These are phyloP conservation scores for Parascedosporium putredinis DNA, from an alignment of 2,329 filamentous ascomycete genomes.

Conservation along the genomic window DNA sequence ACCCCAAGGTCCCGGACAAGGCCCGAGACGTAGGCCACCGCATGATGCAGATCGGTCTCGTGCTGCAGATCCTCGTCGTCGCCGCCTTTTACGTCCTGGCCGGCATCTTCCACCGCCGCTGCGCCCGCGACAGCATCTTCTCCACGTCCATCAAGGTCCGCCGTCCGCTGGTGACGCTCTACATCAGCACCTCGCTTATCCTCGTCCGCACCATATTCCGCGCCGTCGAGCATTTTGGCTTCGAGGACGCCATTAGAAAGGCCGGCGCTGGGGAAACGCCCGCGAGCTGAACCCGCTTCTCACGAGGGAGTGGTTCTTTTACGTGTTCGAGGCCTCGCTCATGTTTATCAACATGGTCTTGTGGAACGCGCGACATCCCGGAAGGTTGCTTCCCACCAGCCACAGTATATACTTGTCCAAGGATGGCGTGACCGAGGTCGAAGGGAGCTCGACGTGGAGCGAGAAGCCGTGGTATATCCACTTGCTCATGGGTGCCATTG, in stretches of 20 bases:
- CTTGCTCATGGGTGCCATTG: not conserved
- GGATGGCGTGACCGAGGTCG: not conserved
- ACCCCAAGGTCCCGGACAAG: slow-evolving; percentile 19
- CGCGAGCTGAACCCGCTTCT: slow-evolving; percentile 18
- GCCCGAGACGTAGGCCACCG: slow-evolving; percentile 23
- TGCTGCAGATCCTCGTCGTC: slow-evolving; percentile 37
- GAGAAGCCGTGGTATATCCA: not conserved
- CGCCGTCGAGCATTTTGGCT: slow-evolving; percentile 38
- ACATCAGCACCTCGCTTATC: slow-evolving; percentile 25
- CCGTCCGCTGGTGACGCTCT: slow-evolving; percentile 17
- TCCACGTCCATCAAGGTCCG: not conserved
- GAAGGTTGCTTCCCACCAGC: slow-evolving; percentile 25
- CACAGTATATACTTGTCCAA: not conserved
- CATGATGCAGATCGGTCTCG: slow-evolving; percentile 30
- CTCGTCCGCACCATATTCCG: slow-evolving; percentile 43
- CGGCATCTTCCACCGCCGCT: slow-evolving; percentile 32
- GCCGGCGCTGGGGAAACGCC: not conserved
- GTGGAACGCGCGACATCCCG: slow-evolving; percentile 32
- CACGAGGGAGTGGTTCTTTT: slow-evolving; percentile 35
- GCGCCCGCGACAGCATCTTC: slow-evolving; percentile 12
- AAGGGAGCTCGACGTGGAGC: not conserved
- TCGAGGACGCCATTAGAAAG: slow-evolving; percentile 17
- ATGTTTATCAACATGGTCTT: slow-evolving; percentile 32
- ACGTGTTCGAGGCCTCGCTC: slow-evolving; percentile 31
- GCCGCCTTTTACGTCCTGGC: slow-evolving; percentile 32